Conservation (phyloP, 176 grass and related monocot species). For the Puya raimondii region DNA sequence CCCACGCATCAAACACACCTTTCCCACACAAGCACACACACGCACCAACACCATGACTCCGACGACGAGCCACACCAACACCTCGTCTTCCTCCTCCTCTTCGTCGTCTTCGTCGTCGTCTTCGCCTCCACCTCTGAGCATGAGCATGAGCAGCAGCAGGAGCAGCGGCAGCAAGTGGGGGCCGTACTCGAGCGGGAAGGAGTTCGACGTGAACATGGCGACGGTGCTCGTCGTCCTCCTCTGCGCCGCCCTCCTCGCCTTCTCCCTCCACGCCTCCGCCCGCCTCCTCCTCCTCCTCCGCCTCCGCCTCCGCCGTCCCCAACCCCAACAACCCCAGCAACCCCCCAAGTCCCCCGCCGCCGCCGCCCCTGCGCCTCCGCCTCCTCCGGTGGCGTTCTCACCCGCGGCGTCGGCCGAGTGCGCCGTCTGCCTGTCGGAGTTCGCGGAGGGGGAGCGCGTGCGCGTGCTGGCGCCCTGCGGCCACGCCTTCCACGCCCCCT, state of each 20-base stretch:
- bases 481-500: slow-evolving; percentile 25
- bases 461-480: slow-evolving; percentile 29
- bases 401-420: slow-evolving; percentile 5
- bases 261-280: slow-evolving; percentile 64
- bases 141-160: too few relatives aligned
- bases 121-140: too few relatives aligned
- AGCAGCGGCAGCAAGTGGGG: slow-evolving; percentile 30
- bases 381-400: slow-evolving; percentile 15
- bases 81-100: too few relatives aligned
- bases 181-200: slow-evolving; percentile 51
- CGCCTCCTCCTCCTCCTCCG: slow-evolving; percentile 45
- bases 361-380: slow-evolving; percentile 20
- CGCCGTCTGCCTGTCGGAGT: not conserved
- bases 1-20: too few relatives aligned
- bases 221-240: slow-evolving; percentile 80
- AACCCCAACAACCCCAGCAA: slow-evolving; percentile 12
- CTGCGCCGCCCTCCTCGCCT: slow-evolving; percentile 67
- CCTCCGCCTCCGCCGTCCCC: slow-evolving; percentile 16
- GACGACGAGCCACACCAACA: too few relatives aligned
- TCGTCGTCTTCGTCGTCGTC: too few relatives aligned
- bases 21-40: too few relatives aligned
- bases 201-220: slow-evolving; percentile 78
- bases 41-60: too few relatives aligned
- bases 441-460: slow-evolving; percentile 9
- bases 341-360: slow-evolving; percentile 24